Evolutionary conservation across 2,329 filamentous ascomycete species (phyloP).

Genomic region (Biscogniauxia marginata): DNA sequence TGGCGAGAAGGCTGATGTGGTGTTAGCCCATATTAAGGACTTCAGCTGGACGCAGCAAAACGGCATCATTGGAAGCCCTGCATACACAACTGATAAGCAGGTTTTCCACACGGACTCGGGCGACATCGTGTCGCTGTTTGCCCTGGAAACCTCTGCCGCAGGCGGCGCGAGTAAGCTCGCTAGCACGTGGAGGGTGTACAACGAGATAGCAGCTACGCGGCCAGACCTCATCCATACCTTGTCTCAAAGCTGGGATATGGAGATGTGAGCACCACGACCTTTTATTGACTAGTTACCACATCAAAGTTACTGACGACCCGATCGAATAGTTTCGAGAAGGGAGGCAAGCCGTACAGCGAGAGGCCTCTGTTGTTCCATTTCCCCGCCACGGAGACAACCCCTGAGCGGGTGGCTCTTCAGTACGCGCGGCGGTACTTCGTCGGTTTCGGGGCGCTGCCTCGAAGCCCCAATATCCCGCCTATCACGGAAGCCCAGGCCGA

Average conservation of each 20-base stretch:
- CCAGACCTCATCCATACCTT: conserved; percentile 61
- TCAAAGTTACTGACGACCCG: conserved; percentile 39
- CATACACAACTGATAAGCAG: conserved; percentile 23
- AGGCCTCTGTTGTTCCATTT: conserved; percentile 58
- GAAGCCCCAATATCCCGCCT: conserved; percentile 54
- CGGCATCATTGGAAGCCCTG: conserved; percentile 51
- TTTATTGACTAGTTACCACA: not conserved
- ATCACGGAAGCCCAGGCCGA: conserved; percentile 54
- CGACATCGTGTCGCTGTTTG: conserved; percentile 59
- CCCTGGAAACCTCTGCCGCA: conserved; percentile 48
- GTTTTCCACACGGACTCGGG: conserved; percentile 55
- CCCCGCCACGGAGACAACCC: conserved; percentile 41
- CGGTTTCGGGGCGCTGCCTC: conserved; percentile 53
- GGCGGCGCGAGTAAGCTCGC: conserved; percentile 60
- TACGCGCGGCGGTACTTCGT: conserved; percentile 60
- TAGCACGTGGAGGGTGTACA: conserved; percentile 60
- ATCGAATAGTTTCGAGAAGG: conserved; percentile 48
- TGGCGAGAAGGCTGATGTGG: conserved; percentile 49
- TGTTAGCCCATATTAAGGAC: conserved; percentile 63
- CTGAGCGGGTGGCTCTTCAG: conserved; percentile 58
- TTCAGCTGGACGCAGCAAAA: conserved; percentile 37
- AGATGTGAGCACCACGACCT: conserved; percentile 36
- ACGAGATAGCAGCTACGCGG: conserved; percentile 56
- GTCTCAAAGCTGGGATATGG: conserved; percentile 49
- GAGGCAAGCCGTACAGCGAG: conserved; percentile 42